These are phyloP conservation scores for Stevia rebaudiana DNA, from an alignment of 140 eudicot genomes.

Conservation along the genomic window DNA sequence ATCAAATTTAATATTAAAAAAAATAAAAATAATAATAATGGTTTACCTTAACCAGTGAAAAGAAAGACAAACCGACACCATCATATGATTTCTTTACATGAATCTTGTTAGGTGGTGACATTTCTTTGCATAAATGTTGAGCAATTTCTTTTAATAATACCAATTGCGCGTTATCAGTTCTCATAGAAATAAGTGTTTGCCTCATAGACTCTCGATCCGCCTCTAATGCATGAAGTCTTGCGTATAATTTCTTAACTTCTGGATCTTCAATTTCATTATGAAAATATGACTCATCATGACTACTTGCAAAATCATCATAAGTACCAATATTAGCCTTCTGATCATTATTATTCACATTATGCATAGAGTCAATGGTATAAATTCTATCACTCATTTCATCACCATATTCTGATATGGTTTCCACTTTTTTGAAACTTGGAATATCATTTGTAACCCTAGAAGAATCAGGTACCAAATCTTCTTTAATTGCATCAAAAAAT, in stretches of 20 bases:
- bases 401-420: conserved; percentile 54
- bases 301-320: conserved; percentile 44
- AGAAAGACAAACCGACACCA: conserved; percentile 33
- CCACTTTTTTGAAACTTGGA: conserved; percentile 48
- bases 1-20: neutral
- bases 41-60: conserved; percentile 63
- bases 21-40: too few species aligned
- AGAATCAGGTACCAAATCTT: conserved; percentile 34
- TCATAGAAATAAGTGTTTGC: conserved; percentile 73
- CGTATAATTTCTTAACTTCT: conserved; percentile 66
- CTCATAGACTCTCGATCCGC: conserved; percentile 94
- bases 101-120: conserved; percentile 37
- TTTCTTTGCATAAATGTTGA: conserved; percentile 66
- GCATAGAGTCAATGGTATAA: conserved; percentile 74
- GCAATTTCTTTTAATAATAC: conserved; percentile 75
- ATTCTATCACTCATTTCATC: conserved; percentile 81
- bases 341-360: conserved; percentile 40
- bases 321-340: conserved; percentile 45
- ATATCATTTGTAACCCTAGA: conserved; percentile 37
- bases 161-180: conserved; percentile 88
- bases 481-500: conserved; percentile 33
- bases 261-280: conserved; percentile 49
- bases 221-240: conserved; percentile 88
- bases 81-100: conserved; percentile 42
- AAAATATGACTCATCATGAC: conserved; percentile 47